These are phyloP conservation scores for Neopestalotiopsis rosae DNA, from an alignment of 2,329 filamentous ascomycete genomes.

Conservation along the genomic window DNA sequence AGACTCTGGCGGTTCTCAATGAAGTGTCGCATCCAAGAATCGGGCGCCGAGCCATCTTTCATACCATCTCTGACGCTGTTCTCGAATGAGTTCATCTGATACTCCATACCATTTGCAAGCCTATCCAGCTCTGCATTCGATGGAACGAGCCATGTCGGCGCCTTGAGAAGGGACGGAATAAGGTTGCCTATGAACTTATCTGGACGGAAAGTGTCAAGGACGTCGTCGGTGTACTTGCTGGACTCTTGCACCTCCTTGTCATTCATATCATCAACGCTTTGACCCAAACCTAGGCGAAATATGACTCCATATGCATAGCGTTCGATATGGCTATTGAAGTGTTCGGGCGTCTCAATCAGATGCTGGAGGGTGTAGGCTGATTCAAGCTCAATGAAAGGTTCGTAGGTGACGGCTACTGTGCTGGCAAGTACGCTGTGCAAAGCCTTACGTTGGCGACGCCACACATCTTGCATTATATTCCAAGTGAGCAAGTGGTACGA, in stretches of 20 bases:
- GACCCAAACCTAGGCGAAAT: constrained; percentile 1
- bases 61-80: neutral
- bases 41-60: constrained; percentile 4
- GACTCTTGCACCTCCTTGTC: neutral
- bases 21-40: constrained; percentile 11
- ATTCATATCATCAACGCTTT: constrained; percentile 1
- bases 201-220: constrained; percentile 8
- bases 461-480: neutral
- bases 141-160: constrained; percentile 11
- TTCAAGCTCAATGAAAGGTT: constrained; percentile 14
- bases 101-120: constrained; percentile 1
- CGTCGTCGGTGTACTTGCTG: constrained; percentile 5
- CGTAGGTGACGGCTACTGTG: neutral
- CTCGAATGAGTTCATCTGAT: neutral
- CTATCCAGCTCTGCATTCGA: constrained; percentile 8
- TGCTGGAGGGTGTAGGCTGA: constrained; percentile 5
- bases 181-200: constrained; percentile 10
- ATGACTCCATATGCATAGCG: constrained; percentile 12
- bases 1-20: constrained; percentile 14
- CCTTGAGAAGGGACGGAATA: constrained; percentile 3
- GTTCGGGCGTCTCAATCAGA: constrained; percentile 1
- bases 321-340: constrained; percentile 10
- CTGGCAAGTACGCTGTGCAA: constrained; percentile 7
- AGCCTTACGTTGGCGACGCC: constrained; percentile 13
- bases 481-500: neutral